Evolutionary conservation across 1,284 basidiomycete genomes (phyloP), one percentile per base, ranked within the genome.

Genomic region (Trichosporon ovoides): DNA sequence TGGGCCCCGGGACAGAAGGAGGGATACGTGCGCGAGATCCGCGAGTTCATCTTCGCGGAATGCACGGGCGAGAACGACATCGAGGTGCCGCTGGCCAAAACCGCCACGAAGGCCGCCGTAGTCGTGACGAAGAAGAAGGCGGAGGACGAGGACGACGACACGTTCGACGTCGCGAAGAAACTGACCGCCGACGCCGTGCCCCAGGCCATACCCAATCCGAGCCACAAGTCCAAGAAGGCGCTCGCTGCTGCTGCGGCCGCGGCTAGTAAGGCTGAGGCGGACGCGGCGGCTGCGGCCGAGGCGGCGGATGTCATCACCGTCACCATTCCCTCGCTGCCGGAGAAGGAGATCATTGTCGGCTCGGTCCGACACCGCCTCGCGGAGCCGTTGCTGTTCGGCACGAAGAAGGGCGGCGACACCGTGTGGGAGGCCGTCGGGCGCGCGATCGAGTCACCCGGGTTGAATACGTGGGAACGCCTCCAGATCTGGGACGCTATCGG

Each of bases 291-390:
- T 7, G 65, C 66, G 7, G 66, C 68, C 11, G 61, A 62, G 24
- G 74, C 75, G 43, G 60, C 71, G 6, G 71, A 73, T 50, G 40
- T 63, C 3, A 60, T 68, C 22, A 55, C 53, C 18, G 64, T 69
- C 52, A 67, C 56, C 18, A 92, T 75, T 81, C 90, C 59, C 76
- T 89, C 58, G 83, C 85, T 91, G 13, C 81, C 88, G 7, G 86
- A 82, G 6, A 82, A 85, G 68, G 83, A 85, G 51, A 76, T 97
- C 61, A 87, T 85, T 1, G 69, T 97, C 33, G 93, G 92, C 6
- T 87, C 89, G 67, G 89, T 93, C 67, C 82, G 92, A 49, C 91
- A 96, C 80, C 82, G 89, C 38, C 87, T 94, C 72, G 91, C 89
- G 70, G 93, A 96, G 71, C 91, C 92, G 10, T 80, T 97, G 34